Percentiles rank a stretch among this genome's conserved stretches.
phyloP scores from a whole-genome alignment of 2,329 filamentous ascomycete genomes.

The Coniochaeta ligniaria region DNA sequence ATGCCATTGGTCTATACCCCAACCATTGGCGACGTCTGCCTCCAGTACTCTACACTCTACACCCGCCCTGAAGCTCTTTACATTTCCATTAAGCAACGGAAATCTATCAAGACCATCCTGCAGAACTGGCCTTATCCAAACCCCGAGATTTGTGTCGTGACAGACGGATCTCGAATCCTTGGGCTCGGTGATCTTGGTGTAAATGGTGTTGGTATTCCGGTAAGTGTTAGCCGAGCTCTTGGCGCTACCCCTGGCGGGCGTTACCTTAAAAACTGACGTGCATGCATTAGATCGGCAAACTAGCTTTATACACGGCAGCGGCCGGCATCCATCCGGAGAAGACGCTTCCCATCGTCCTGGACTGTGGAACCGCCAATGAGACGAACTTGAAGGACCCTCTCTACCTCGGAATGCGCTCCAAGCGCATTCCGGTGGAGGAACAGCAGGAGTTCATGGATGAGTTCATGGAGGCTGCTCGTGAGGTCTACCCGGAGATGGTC shows the following conservation, averaged over 20 bases:
- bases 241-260: not conserved
- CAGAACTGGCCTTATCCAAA: constrained; percentile 85
- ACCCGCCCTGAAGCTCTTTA: constrained; percentile 93
- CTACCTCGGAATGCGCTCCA: constrained; percentile 83
- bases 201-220: constrained; percentile 96
- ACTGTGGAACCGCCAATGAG: constrained; percentile 62
- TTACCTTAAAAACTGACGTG: constrained; percentile 17
- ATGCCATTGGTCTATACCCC: constrained; percentile 84
- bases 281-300: constrained; percentile 67
- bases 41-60: constrained; percentile 94
- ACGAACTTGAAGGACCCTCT: constrained; percentile 61
- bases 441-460: constrained; percentile 94
- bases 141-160: constrained; percentile 94
- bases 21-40: constrained; percentile 90
- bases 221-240: constrained; percentile 30
- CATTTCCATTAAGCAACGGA: constrained; percentile 90
- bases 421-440: constrained; percentile 69
- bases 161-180: constrained; percentile 87
- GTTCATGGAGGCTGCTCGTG: constrained; percentile 85
- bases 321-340: constrained; percentile 87
- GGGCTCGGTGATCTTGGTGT: constrained; percentile 93
- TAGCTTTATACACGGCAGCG: constrained; percentile 89
- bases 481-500: constrained; percentile 59
- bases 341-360: constrained; percentile 66
- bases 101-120: constrained; percentile 81